These are phyloP conservation scores for Clitopilus passeckerianus DNA, from an alignment of 768 basidiomycete species.

Conservation along the genomic window DNA sequence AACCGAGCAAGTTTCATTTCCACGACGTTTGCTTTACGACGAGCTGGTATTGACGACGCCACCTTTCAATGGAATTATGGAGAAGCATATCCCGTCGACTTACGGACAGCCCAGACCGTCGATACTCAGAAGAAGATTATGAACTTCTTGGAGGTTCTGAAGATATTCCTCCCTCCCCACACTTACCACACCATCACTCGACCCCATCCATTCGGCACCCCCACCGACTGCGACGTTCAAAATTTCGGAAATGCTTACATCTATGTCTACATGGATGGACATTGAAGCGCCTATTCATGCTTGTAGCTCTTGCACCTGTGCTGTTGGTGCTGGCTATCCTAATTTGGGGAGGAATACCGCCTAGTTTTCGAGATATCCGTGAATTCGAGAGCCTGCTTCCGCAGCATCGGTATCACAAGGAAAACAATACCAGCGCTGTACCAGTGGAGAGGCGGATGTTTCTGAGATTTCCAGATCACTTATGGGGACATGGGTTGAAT, in stretches of 20 bases:
- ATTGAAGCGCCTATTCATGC: conserved; percentile 11
- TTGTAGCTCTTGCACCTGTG: conserved; percentile 12
- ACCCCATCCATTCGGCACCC: background rate
- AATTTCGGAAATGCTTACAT: conserved; percentile 9
- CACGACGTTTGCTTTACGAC: no score
- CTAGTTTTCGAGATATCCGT: conserved; percentile 16
- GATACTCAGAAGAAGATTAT: conserved; percentile 15
- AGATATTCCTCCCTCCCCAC: background rate
- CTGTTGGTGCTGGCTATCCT: conserved; percentile 13
- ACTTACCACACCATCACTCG: background rate
- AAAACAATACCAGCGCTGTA: conserved; percentile 6
- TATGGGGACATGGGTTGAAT: conserved; percentile 61
- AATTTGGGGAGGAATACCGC: conserved; percentile 16
- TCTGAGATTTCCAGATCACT: conserved; percentile 46
- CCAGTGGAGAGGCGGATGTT: conserved; percentile 21
- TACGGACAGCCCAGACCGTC: conserved; percentile 8
- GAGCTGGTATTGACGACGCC: no score
- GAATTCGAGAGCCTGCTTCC: conserved; percentile 14
- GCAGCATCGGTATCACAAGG: conserved; percentile 8
- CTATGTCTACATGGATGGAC: conserved; percentile 8
- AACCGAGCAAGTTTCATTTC: no score
- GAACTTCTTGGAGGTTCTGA: conserved; percentile 11
- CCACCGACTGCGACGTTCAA: conserved; percentile 10
- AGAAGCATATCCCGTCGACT: conserved; percentile 12
- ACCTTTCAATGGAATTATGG: conserved; percentile 15